These are phyloP conservation scores for Atkinsonella hypoxylon DNA, from an alignment of 2,329 filamentous ascomycete genomes.

Conservation along the genomic window DNA sequence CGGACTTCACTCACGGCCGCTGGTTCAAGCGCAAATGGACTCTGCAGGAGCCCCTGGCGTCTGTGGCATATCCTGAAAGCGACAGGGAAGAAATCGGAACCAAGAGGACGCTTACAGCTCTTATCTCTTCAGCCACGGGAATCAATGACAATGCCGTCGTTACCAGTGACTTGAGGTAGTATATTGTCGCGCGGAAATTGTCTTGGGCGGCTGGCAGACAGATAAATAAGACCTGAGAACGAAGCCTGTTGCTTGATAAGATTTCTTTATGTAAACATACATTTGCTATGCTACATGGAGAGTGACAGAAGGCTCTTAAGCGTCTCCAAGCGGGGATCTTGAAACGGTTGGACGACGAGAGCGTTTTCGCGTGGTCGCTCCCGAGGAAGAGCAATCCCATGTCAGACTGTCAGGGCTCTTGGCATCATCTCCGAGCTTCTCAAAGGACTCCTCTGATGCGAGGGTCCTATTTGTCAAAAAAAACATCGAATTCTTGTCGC, in stretches of 20 bases:
- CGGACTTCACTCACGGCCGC: not conserved
- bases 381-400: not conserved
- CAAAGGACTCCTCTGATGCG: not conserved
- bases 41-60: conserved; percentile 11
- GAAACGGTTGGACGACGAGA: not conserved
- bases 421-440: not conserved
- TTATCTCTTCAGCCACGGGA: not conserved
- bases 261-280: not conserved
- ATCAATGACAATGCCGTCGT: not conserved
- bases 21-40: conserved; percentile 8
- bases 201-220: not conserved
- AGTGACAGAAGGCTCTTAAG: not conserved
- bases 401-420: not conserved
- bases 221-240: not conserved
- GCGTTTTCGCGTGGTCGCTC: not conserved
- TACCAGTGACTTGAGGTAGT: not conserved
- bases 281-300: not conserved
- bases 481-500: not conserved
- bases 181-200: not conserved
- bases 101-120: not conserved
- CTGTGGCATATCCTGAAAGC: conserved; percentile 14
- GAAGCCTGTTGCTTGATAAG: not conserved
- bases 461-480: not conserved
- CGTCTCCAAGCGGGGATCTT: not conserved
- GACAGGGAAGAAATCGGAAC: not conserved